A percentile compares a stretch with the other conserved stretches of the same genome.
Evolutionary conservation across 805 yeast genomes (phyloP).

Genomic region (Sugiyamaella mastotermitis): DNA sequence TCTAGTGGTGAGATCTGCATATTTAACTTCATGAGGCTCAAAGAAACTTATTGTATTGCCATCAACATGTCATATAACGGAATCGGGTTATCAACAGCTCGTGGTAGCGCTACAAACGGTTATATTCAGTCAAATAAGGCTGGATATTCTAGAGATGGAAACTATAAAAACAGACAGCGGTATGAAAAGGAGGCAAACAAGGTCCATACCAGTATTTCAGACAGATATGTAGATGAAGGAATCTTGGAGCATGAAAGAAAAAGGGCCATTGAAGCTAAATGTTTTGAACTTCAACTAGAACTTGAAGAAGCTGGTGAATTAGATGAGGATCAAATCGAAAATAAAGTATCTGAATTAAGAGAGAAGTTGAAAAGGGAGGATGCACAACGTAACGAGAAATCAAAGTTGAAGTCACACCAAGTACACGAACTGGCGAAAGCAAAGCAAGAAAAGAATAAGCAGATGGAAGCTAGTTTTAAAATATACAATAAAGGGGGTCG

Average conservation of each 20-base stretch:
- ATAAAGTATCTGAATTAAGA: constrained; percentile 17
- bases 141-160: constrained; percentile 14
- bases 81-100: constrained; percentile 29
- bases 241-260: constrained; percentile 25
- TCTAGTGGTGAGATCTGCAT: no score
- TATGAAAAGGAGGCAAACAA: constrained; percentile 10
- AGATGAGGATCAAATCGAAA: constrained; percentile 20
- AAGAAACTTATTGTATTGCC: not conserved
- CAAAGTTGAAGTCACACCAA: constrained; percentile 10
- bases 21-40: not conserved
- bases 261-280: constrained; percentile 25
- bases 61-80: constrained; percentile 30
- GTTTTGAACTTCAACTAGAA: constrained; percentile 22
- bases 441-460: no score
- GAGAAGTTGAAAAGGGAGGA: constrained; percentile 13
- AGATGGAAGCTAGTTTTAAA: no score
- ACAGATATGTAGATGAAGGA: constrained; percentile 21
- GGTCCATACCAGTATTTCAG: constrained; percentile 12
- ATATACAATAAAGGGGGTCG: no score
- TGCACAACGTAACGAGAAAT: constrained; percentile 2
- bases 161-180: constrained; percentile 18
- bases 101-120: constrained; percentile 33
- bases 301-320: constrained; percentile 23
- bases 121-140: constrained; percentile 27
- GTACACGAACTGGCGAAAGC: constrained; percentile 18